Percentiles rank a stretch among this genome's conserved stretches.
Evolutionary conservation across 768 basidiomycete genomes (phyloP).

Genomic region (Cystofilobasidium capitatum): DNA sequence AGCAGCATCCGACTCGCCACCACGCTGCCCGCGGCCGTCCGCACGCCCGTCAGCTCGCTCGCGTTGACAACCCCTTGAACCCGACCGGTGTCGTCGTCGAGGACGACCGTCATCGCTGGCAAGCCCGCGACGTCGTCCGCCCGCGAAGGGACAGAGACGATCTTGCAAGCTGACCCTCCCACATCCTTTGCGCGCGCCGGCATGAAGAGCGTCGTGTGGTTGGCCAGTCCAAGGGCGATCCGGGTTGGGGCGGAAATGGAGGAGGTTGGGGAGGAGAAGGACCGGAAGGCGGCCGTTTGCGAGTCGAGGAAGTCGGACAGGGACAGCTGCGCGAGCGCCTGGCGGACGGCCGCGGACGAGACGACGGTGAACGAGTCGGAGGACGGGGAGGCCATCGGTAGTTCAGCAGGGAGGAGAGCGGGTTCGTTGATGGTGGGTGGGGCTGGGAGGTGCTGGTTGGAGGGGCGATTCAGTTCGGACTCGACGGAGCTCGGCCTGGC

Average conservation of each 20-base stretch:
- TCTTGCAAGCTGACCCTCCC: constrained; percentile 59
- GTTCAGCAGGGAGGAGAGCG: too few relatives aligned
- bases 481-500: too few relatives aligned
- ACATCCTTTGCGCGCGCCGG: constrained; percentile 53
- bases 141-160: constrained; percentile 61
- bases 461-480: too few relatives aligned
- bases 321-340: not conserved
- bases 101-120: constrained; percentile 63
- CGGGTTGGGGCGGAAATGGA: constrained; percentile 13
- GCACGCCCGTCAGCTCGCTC: constrained; percentile 45
- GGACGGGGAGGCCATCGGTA: too few relatives aligned
- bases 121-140: constrained; percentile 49
- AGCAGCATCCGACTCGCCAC: constrained; percentile 16
- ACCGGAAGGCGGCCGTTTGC: constrained; percentile 10
- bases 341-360: constrained; percentile 8
- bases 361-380: constrained; percentile 22
- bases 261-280: not conserved
- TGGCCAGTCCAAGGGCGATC: constrained; percentile 2
- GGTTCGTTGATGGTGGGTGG: too few relatives aligned
- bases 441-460: too few relatives aligned
- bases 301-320: constrained; percentile 18
- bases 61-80: constrained; percentile 72
- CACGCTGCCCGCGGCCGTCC: constrained; percentile 30
- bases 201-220: constrained; percentile 70
- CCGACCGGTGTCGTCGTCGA: constrained; percentile 60